Percentiles rank a stretch among this genome's conserved stretches.
phyloP scores from a whole-genome alignment of 1,139 yeast genomes.

The Taiozyma onychis region DNA sequence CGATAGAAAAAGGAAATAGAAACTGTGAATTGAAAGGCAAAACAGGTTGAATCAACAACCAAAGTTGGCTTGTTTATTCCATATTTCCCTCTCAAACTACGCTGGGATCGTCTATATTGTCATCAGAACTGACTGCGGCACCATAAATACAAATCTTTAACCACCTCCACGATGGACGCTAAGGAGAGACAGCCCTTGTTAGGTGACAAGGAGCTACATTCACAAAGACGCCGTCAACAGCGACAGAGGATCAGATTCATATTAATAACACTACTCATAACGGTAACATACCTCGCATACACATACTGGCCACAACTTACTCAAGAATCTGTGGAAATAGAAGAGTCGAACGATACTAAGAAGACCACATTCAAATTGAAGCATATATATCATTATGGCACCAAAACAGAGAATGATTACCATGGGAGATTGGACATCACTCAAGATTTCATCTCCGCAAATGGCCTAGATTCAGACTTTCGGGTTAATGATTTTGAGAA shows the following conservation, averaged over 20 bases:
- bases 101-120: not conserved
- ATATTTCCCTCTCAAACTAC: not conserved
- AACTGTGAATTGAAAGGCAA: not conserved
- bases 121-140: not conserved
- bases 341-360: not conserved
- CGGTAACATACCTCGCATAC: not conserved
- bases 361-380: constrained; percentile 17
- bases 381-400: constrained; percentile 50
- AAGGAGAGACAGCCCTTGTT: not conserved
- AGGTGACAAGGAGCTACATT: not conserved
- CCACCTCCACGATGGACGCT: not conserved
- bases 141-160: not conserved
- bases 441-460: constrained; percentile 28
- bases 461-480: constrained; percentile 14
- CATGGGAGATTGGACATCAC: constrained; percentile 47
- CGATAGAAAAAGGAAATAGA: not conserved
- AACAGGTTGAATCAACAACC: not conserved
- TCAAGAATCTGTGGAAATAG: not conserved
- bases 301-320: not conserved
- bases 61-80: not conserved
- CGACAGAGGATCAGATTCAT: not conserved
- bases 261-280: not conserved
- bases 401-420: constrained; percentile 32
- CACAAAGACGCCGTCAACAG: not conserved
- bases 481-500: constrained; percentile 21